Base-by-base conservation (phyloP, 768 basidiomycete genomes). In the Phanerochaete sordida region DNA sequence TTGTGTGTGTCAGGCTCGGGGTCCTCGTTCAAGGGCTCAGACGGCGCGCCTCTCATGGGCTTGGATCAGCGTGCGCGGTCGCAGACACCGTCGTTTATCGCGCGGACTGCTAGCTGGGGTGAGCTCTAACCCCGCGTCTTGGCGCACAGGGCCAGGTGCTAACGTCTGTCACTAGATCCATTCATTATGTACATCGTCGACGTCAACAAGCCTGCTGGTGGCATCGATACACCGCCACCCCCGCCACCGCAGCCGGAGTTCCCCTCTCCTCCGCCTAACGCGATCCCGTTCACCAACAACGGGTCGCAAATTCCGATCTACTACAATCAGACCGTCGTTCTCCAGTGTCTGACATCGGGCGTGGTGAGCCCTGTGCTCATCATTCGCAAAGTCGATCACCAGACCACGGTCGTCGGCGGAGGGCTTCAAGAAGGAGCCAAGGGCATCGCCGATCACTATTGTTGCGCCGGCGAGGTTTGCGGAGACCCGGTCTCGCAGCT, bases 131-230 rank as follows among this genome's bases (percentile, higher is more conserved):
- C 54, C 62, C 50, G 56, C 28, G 16, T 28, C 13, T 35, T 31
- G 46, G 48, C 24, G 44, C 62, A 48, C 58, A 45, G 35, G 62
- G 56, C 51, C 39, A 57, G 61, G 61, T 69, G 50, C 65, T 58
- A 59, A 33, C 43, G 5, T 26, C 24, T 56, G 39, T 4, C 46
- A 44, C 0, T 65, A 91, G 90, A 95, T 75, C 90, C 94, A 0
- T 98, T 97, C 75, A 86, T 98, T 68, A 92, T 98, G 83, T 98
- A 97, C 78, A 94, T 97, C 62, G 95, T 97, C 62, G 95, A 98
- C 72, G 91, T 94, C 63, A 88, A 85, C 75, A 90, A 89, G 69
- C 90, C 93, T 21, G 81, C 84, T 21, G 87, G 87, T 28, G 86
- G 87, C 15, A 85, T 90, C 53, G 90, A 91, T 66, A 80, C 86